A percentile compares a stretch with the other conserved stretches of the same genome.
phyloP scores from a whole-genome alignment of 73 alveolate genomes.

The Strombidium stylifer region DNA sequence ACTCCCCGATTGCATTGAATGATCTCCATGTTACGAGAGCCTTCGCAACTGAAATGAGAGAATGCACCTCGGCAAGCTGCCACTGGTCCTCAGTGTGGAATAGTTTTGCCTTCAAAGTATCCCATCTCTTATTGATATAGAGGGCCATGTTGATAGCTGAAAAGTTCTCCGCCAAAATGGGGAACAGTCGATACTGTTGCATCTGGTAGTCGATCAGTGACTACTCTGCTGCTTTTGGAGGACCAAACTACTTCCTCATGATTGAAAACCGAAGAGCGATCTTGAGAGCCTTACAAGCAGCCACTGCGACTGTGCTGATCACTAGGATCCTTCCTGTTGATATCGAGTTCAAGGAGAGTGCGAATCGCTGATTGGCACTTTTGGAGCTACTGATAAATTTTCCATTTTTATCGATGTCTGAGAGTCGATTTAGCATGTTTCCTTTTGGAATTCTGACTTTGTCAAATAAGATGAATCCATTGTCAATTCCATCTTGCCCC shows the following conservation, averaged over 20 bases:
- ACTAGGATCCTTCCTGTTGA: conserved; percentile 34
- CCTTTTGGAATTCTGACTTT: conserved; percentile 39
- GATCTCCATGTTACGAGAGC: conserved; percentile 21
- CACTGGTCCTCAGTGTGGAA: conserved; percentile 24
- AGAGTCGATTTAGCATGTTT: conserved; percentile 46
- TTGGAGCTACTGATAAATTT: conserved; percentile 33
- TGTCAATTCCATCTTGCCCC: conserved; percentile 47
- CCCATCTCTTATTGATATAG: conserved; percentile 16
- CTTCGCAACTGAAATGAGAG: conserved; percentile 43
- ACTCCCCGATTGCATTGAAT: conserved; percentile 30
- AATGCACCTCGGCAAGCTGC: conserved; percentile 21
- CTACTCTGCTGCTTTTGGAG: conserved; percentile 50
- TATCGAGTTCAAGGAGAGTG: conserved; percentile 11
- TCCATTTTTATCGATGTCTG: conserved; percentile 64
- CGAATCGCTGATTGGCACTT: conserved; percentile 28
- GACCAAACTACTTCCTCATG: conserved; percentile 56
- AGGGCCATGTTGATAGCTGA: conserved; percentile 9
- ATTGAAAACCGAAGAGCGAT: conserved; percentile 62
- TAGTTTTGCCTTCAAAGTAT: conserved; percentile 1
- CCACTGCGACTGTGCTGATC: conserved; percentile 17
- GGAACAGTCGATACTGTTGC: conserved; percentile 46
- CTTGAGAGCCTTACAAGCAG: conserved; percentile 6
- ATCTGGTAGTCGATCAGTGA: conserved; percentile 53
- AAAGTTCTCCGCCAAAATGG: conserved; percentile 30
- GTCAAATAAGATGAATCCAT: conserved; percentile 39